Evolutionary conservation across 2,329 filamentous ascomycete genomes (phyloP).

Genomic region (Claviceps humidiphila): DNA sequence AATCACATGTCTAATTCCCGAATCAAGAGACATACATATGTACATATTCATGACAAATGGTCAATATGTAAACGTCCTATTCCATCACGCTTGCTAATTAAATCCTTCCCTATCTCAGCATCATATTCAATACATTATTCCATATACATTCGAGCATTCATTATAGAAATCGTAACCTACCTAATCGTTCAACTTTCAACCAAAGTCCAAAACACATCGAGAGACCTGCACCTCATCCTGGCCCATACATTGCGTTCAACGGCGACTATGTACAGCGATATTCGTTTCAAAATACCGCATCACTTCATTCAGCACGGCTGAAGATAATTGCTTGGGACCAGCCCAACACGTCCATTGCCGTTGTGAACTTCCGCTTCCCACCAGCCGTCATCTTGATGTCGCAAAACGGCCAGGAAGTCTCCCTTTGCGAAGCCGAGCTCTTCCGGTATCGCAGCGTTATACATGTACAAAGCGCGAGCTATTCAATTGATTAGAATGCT

Average conservation of each 20-base stretch:
- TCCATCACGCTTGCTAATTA: not conserved
- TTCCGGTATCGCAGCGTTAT: conserved; percentile 87
- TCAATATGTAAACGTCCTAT: not conserved
- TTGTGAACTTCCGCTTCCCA: conserved; percentile 94
- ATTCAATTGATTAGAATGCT: conserved; percentile 3
- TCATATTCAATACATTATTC: not conserved
- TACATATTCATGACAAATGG: not conserved
- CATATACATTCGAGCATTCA: not conserved
- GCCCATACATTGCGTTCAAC: not conserved
- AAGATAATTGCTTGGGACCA: conserved; percentile 58
- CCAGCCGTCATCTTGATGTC: conserved; percentile 96
- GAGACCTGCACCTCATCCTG: not conserved
- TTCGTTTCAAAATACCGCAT: not conserved
- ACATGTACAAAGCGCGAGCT: conserved; percentile 92
- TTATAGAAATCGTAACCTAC: not conserved
- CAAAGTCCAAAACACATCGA: not conserved
- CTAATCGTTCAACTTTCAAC: not conserved
- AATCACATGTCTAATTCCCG: too few species aligned
- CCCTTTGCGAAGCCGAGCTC: conserved; percentile 88
- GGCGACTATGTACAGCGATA: conserved; percentile 2
- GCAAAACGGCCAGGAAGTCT: conserved; percentile 75
- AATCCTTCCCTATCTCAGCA: not conserved
- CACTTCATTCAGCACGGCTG: conserved; percentile 29
- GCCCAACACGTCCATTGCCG: conserved; percentile 42
- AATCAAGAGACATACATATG: not conserved